Percentiles rank a stretch among this genome's conserved stretches.
These are phyloP conservation scores for Xylariaceae sp. DNA, from an alignment of 2,329 filamentous ascomycete species.

Conservation along the genomic window DNA sequence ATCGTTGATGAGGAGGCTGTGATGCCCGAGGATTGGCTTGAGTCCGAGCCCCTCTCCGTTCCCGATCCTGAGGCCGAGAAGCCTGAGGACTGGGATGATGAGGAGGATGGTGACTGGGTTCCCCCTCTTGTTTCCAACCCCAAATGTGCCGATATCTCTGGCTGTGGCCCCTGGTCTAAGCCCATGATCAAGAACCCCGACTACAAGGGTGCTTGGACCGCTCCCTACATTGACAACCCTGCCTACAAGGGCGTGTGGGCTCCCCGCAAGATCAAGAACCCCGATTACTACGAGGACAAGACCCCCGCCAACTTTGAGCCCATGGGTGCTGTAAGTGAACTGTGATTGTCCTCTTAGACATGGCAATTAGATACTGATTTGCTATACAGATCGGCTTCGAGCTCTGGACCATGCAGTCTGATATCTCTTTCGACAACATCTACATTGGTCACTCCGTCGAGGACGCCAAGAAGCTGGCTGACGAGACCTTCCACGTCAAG, in stretches of 20 bases:
- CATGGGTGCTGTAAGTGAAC: conserved; percentile 83
- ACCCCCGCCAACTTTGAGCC: conserved; percentile 94
- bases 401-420: conserved; percentile 99
- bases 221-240: conserved; percentile 92
- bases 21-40: conserved; percentile 94
- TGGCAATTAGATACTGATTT: conserved; percentile 8
- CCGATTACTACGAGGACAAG: conserved; percentile 95
- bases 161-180: conserved; percentile 88
- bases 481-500: conserved; percentile 90
- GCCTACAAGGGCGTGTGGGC: conserved; percentile 96
- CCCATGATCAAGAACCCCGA: conserved; percentile 91
- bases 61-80: conserved; percentile 94
- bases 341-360: not conserved
- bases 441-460: conserved; percentile 97
- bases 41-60: conserved; percentile 75
- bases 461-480: conserved; percentile 83
- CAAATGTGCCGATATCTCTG: conserved; percentile 89
- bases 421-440: conserved; percentile 99
- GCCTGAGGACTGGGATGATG: conserved; percentile 99
- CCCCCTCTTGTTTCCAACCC: conserved; percentile 88
- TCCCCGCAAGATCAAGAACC: conserved; percentile 95
- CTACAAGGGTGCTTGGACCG: conserved; percentile 99
- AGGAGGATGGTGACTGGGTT: conserved; percentile 98
- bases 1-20: conserved; percentile 89
- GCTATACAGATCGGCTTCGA: conserved; percentile 81